A percentile compares a stretch with the other conserved stretches of the same genome.
Evolutionary conservation across 1,284 basidiomycete species (phyloP).

Genomic region (Flammula alnicola): DNA sequence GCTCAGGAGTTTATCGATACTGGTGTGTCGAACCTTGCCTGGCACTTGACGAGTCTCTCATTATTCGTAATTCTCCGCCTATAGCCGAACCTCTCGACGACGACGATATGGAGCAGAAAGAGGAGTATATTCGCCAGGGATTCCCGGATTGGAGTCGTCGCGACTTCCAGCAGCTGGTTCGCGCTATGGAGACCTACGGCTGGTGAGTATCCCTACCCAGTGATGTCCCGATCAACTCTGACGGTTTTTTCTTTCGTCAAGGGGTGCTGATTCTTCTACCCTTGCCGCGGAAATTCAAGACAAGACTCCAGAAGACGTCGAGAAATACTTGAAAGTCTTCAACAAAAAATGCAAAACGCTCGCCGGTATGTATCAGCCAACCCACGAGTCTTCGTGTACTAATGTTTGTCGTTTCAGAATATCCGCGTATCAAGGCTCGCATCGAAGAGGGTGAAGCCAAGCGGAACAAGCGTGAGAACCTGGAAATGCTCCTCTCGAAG

Average conservation of each 20-base stretch:
- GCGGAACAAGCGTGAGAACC: slow-evolving; percentile 84
- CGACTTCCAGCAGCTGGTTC: slow-evolving; percentile 92
- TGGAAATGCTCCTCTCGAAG: slow-evolving; percentile 76
- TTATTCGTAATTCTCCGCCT: background rate
- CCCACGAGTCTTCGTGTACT: background rate
- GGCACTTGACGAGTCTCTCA: background rate
- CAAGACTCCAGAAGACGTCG: slow-evolving; percentile 84
- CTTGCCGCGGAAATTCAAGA: slow-evolving; percentile 88
- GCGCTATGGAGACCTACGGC: slow-evolving; percentile 84
- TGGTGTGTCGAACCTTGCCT: slow-evolving; percentile 45
- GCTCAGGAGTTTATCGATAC: slow-evolving; percentile 90
- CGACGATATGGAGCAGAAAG: slow-evolving; percentile 83
- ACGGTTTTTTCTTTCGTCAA: slow-evolving; percentile 29
- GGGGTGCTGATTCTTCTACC: slow-evolving; percentile 75
- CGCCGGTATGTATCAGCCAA: slow-evolving; percentile 54
- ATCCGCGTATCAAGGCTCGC: slow-evolving; percentile 80
- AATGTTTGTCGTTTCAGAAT: slow-evolving; percentile 51
- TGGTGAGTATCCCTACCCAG: no score
- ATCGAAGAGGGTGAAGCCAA: slow-evolving; percentile 87
- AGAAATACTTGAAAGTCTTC: slow-evolving; percentile 85
- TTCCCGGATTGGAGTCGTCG: slow-evolving; percentile 92
- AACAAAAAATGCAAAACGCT: slow-evolving; percentile 90
- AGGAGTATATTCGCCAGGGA: slow-evolving; percentile 77
- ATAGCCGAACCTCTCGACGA: slow-evolving; percentile 87
- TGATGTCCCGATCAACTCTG: no score